These are phyloP conservation scores for Nakazawaea peltata DNA, from an alignment of 805 yeast species.

Conservation along the genomic window DNA sequence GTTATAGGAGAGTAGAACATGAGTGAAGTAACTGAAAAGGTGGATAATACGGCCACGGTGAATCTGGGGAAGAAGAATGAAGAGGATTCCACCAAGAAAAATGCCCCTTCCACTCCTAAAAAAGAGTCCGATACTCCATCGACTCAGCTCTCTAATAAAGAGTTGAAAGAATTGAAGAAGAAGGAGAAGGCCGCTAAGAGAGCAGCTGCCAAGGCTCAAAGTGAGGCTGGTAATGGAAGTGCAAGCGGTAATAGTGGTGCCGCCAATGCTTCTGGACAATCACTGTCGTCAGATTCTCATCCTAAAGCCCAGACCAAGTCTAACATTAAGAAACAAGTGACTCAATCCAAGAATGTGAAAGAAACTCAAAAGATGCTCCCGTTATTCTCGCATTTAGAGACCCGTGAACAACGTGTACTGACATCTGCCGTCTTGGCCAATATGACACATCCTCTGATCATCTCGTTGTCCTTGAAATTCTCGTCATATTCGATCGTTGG, in stretches of 20 bases:
- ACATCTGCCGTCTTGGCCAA: slow-evolving; percentile 49
- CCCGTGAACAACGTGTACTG: slow-evolving; percentile 66
- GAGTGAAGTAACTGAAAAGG: no score
- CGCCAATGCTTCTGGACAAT: slow-evolving; percentile 5
- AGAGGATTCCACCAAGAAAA: no score
- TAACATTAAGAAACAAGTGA: slow-evolving; percentile 45
- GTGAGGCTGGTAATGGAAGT: slow-evolving; percentile 23
- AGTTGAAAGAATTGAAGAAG: slow-evolving; percentile 79
- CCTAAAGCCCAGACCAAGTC: slow-evolving; percentile 37
- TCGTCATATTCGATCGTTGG: slow-evolving; percentile 87
- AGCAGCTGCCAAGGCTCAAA: slow-evolving; percentile 75
- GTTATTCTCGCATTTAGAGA: slow-evolving; percentile 71
- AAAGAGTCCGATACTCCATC: no score
- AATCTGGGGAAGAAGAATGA: no score
- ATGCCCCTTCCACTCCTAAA: no score
- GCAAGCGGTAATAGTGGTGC: slow-evolving; percentile 5
- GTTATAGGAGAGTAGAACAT: no score
- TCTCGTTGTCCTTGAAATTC: slow-evolving; percentile 69
- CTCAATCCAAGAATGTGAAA: slow-evolving; percentile 41
- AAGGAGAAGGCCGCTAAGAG: slow-evolving; percentile 88
- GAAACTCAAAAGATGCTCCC: slow-evolving; percentile 47
- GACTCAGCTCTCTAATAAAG: slow-evolving; percentile 64
- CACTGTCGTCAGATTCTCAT: slow-evolving; percentile 17
- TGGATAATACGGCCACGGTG: no score
- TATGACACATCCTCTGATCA: slow-evolving; percentile 80